phyloP scores from a whole-genome alignment of 495 filamentous ascomycete species.

The Aspergillus taichungensis region DNA sequence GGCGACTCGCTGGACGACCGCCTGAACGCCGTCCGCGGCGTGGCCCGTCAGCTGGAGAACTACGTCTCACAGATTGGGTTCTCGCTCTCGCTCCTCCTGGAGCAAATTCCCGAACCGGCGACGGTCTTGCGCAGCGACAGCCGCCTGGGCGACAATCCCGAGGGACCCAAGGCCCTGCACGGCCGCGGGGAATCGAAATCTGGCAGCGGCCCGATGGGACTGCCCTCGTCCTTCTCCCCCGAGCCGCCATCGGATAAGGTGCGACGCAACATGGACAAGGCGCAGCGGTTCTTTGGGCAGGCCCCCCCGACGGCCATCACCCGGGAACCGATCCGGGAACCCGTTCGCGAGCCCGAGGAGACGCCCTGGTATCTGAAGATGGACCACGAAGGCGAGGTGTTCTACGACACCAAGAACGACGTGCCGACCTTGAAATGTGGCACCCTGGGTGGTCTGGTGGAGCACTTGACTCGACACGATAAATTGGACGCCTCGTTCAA shows the following conservation, averaged over 20 bases:
- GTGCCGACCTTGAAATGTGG: slow-evolving; percentile 75
- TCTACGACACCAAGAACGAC: slow-evolving; percentile 72
- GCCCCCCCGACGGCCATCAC: slow-evolving; percentile 49
- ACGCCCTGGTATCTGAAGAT: slow-evolving; percentile 75
- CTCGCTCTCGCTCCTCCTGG: slow-evolving; percentile 76
- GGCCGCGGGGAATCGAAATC: slow-evolving; percentile 28
- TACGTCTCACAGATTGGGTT: slow-evolving; percentile 81
- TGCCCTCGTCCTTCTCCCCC: slow-evolving; percentile 57
- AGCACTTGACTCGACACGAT: slow-evolving; percentile 92
- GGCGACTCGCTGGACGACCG: slow-evolving; percentile 88
- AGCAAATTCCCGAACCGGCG: slow-evolving; percentile 53
- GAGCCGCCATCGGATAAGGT: slow-evolving; percentile 50
- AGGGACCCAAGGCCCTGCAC: slow-evolving; percentile 18
- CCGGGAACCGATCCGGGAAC: slow-evolving; percentile 35
- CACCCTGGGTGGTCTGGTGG: slow-evolving; percentile 82
- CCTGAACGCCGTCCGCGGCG: slow-evolving; percentile 64
- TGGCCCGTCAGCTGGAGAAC: slow-evolving; percentile 71
- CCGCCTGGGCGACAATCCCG: slow-evolving; percentile 26
- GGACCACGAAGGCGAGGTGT: slow-evolving; percentile 83
- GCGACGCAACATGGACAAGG: slow-evolving; percentile 69
- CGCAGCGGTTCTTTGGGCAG: slow-evolving; percentile 84
- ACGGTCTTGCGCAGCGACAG: slow-evolving; percentile 24
- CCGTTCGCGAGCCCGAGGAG: slow-evolving; percentile 55
- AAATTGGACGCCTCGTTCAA: slow-evolving; percentile 93
- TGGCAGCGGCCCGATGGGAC: slow-evolving; percentile 40